These are phyloP conservation scores for Leishmania arabica DNA, from an alignment of 208 protist genomes.

Conservation along the genomic window DNA sequence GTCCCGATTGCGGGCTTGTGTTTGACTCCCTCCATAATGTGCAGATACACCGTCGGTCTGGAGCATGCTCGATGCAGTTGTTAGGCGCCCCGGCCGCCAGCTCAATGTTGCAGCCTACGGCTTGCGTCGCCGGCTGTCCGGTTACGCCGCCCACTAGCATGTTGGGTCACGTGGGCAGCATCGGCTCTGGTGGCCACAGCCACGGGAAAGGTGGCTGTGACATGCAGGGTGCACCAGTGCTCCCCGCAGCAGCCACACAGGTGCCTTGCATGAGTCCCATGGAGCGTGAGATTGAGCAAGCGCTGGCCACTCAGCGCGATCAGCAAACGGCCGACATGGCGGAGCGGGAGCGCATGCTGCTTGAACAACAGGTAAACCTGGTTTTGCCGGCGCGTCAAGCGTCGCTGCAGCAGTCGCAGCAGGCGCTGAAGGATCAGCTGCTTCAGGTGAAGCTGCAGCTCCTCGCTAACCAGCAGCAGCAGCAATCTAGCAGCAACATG, in stretches of 20 bases:
- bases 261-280: conserved; percentile 12
- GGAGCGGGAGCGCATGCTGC: conserved; percentile 33
- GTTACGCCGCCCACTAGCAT: not conserved
- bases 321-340: conserved; percentile 33
- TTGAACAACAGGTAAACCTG: conserved; percentile 52
- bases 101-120: not conserved
- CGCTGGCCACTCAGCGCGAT: conserved; percentile 36
- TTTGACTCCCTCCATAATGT: conserved; percentile 42
- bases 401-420: conserved; percentile 46
- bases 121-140: not conserved
- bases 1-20: conserved; percentile 52
- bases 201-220: not conserved
- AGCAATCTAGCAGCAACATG: conserved; percentile 24
- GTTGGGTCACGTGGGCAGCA: not conserved
- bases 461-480: conserved; percentile 30
- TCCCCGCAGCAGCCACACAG: not conserved
- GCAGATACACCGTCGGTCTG: conserved; percentile 33
- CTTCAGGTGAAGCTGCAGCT: conserved; percentile 52
- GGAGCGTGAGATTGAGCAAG: conserved; percentile 35
- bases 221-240: conserved; percentile 4
- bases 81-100: not conserved
- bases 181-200: not conserved
- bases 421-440: conserved; percentile 41
- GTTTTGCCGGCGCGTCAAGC: conserved; percentile 42
- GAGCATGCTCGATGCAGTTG: conserved; percentile 6